phyloP scores from a whole-genome alignment of 345 rosid species.

The Toxicodendron radicans region DNA sequence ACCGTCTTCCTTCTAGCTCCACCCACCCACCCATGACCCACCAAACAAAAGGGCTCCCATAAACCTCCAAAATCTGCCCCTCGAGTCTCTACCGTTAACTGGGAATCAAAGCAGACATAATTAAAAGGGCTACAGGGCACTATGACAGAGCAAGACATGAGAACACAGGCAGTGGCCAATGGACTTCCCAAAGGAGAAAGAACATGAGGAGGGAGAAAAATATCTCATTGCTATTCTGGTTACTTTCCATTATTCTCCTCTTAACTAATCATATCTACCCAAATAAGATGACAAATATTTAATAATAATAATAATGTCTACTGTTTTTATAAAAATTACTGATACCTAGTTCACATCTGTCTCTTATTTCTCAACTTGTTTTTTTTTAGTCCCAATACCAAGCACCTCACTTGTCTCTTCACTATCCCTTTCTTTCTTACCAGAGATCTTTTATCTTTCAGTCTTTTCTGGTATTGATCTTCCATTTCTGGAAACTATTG shows the following conservation, averaged over 20 bases:
- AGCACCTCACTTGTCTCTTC: not conserved
- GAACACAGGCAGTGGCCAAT: not conserved
- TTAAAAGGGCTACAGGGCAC: no score
- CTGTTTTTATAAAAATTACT: not conserved
- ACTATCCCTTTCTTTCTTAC: not conserved
- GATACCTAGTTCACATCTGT: not conserved
- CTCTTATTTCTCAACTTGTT: constrained; percentile 1
- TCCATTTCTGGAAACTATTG: not conserved
- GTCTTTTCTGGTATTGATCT: not conserved
- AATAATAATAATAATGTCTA: not conserved
- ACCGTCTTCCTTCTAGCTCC: not conserved
- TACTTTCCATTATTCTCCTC: constrained; percentile 10
- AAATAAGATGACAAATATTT: not conserved
- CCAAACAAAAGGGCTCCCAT: not conserved
- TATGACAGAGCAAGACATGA: not conserved
- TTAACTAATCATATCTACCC: not conserved
- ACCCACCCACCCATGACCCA: not conserved
- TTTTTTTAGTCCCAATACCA: constrained; percentile 5
- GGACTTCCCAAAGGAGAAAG: constrained; percentile 20
- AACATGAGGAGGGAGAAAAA: constrained; percentile 15
- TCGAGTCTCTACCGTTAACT: no score
- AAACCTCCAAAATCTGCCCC: no score
- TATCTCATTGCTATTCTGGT: constrained; percentile 17
- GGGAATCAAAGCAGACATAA: no score
- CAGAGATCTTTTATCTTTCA: not conserved